These are phyloP conservation scores for Phoma sp. DNA, from an alignment of 2,329 filamentous ascomycete genomes.

Conservation along the genomic window DNA sequence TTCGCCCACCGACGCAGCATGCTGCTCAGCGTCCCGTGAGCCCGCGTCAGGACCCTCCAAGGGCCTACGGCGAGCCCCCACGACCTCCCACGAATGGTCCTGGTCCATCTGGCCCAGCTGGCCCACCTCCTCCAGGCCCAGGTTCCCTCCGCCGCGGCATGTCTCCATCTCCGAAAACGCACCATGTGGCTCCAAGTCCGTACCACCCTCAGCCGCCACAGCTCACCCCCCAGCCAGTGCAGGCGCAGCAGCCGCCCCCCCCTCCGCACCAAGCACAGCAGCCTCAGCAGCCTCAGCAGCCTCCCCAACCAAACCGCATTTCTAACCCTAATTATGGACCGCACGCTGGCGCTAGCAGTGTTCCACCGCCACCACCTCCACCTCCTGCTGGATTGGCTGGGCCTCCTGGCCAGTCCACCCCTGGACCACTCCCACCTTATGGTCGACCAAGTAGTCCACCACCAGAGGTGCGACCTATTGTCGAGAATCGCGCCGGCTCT, in stretches of 20 bases:
- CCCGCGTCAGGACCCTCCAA: constrained; percentile 74
- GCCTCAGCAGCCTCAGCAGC: constrained; percentile 33
- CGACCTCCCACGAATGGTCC: constrained; percentile 56
- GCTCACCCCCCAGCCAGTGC: constrained; percentile 60
- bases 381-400: constrained; percentile 59
- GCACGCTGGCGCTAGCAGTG: constrained; percentile 46
- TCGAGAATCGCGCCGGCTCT: constrained; percentile 89
- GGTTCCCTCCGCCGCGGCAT: constrained; percentile 57
- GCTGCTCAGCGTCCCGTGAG: constrained; percentile 74
- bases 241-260: constrained; percentile 52
- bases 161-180: constrained; percentile 66
- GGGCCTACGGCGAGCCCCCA: constrained; percentile 70
- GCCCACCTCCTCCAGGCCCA: constrained; percentile 48
- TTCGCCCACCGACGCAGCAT: constrained; percentile 70
- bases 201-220: constrained; percentile 55
- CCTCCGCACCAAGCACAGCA: constrained; percentile 11
- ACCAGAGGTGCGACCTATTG: constrained; percentile 80
- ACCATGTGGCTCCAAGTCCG: constrained; percentile 58
- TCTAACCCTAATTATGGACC: constrained; percentile 56
- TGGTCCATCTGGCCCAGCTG: constrained; percentile 51
- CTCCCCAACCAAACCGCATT: constrained; percentile 53
- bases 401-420: constrained; percentile 58
- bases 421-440: constrained; percentile 68
- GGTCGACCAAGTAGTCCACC: constrained; percentile 77
- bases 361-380: constrained; percentile 65